Evolutionary conservation across 768 basidiomycete species (phyloP).

Genomic region (Lactifluus piperatus): DNA sequence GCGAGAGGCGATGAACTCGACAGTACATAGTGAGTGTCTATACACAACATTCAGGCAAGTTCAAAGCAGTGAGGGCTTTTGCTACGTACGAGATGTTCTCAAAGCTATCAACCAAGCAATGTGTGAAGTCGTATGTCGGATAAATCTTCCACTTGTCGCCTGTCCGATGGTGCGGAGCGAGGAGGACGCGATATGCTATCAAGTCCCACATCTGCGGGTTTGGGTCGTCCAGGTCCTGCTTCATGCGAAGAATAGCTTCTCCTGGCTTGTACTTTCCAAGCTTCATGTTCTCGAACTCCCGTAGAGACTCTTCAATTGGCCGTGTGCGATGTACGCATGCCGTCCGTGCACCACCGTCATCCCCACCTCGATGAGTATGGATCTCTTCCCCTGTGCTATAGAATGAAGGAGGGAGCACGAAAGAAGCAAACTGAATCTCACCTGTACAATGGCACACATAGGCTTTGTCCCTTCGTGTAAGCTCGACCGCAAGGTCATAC

Average conservation of each 20-base stretch:
- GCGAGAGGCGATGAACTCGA: constrained; percentile 90
- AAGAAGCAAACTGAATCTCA: constrained; percentile 33
- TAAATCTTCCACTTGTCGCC: constrained; percentile 94
- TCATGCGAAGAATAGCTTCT: constrained; percentile 93
- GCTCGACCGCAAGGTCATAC: constrained; percentile 77
- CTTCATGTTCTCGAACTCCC: constrained; percentile 89
- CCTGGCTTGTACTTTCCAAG: constrained; percentile 85
- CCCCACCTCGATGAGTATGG: constrained; percentile 77
- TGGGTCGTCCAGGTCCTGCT: constrained; percentile 84
- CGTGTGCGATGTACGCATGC: constrained; percentile 84
- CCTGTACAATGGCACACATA: constrained; percentile 96
- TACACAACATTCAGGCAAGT: constrained; percentile 1
- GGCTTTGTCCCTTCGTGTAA: constrained; percentile 85
- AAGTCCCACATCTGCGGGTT: constrained; percentile 99
- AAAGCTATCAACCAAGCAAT: constrained; percentile 96
- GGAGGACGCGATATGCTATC: constrained; percentile 89
- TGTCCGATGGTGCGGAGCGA: constrained; percentile 88
- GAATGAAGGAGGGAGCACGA: not conserved
- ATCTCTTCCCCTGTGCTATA: constrained; percentile 75
- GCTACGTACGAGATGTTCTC: constrained; percentile 93
- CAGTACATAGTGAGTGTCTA: constrained; percentile 95
- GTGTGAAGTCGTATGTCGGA: constrained; percentile 98
- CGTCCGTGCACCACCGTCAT: constrained; percentile 65
- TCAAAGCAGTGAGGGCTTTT: not conserved
- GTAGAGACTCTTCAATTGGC: constrained; percentile 78